Evolutionary conservation across 805 yeast genomes (phyloP).

Genomic region (Dipodascopsis uninucleata): DNA sequence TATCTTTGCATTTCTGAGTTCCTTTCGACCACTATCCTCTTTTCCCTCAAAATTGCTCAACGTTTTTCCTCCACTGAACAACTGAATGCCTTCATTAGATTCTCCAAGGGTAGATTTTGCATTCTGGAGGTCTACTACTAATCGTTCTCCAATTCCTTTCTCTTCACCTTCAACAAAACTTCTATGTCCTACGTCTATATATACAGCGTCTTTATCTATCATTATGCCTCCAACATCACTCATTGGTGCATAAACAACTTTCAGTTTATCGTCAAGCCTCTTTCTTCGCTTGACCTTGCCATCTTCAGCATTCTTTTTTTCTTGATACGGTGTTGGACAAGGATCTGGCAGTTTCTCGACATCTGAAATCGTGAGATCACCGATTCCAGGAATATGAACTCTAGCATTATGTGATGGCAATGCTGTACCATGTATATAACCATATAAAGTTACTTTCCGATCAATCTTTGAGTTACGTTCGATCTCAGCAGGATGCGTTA

Average conservation of each 20-base stretch:
- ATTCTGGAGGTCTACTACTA: constrained; percentile 77
- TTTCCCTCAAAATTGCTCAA: constrained; percentile 39
- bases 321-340: constrained; percentile 93
- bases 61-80: constrained; percentile 58
- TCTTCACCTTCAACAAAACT: constrained; percentile 54
- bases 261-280: constrained; percentile 89
- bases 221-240: constrained; percentile 98
- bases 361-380: constrained; percentile 71
- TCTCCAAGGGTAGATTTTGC: constrained; percentile 59
- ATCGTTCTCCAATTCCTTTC: constrained; percentile 78
- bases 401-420: constrained; percentile 62
- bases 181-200: constrained; percentile 68
- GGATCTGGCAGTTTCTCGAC: constrained; percentile 96
- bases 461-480: constrained; percentile 79
- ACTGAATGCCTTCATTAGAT: constrained; percentile 63
- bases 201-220: constrained; percentile 96
- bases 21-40: constrained; percentile 35
- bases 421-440: constrained; percentile 93
- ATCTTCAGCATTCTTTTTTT: constrained; percentile 74
- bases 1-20: constrained; percentile 25
- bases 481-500: constrained; percentile 84
- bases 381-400: constrained; percentile 93
- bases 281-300: constrained; percentile 70
- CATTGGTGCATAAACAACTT: constrained; percentile 97
- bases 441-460: constrained; percentile 86